These are phyloP conservation scores for Tilletia indica DNA, from an alignment of 1,284 basidiomycete species.

Conservation along the genomic window DNA sequence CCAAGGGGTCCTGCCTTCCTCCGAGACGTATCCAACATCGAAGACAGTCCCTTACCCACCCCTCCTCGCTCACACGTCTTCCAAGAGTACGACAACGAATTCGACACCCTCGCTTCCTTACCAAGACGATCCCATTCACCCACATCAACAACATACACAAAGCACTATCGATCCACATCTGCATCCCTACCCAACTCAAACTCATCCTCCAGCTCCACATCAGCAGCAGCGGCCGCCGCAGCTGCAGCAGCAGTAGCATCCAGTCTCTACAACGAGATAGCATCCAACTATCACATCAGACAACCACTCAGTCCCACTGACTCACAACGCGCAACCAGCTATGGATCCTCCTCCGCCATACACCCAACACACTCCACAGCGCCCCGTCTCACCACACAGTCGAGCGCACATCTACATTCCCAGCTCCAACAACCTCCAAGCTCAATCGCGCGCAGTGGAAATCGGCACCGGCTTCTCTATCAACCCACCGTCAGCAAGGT, in stretches of 20 bases:
- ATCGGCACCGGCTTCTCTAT: neutral
- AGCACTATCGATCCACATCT: neutral
- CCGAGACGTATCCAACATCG: neutral
- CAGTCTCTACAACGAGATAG: neutral
- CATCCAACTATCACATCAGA: conserved; percentile 3
- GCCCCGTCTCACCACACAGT: neutral
- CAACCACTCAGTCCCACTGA: conserved; percentile 14
- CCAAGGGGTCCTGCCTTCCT: neutral
- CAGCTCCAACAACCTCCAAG: neutral
- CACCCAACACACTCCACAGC: neutral
- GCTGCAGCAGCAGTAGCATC: neutral
- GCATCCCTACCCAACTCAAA: neutral
- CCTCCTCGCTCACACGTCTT: conserved; percentile 15
- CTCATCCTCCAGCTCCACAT: neutral
- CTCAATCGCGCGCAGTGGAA: conserved; percentile 1
- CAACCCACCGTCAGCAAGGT: conserved; percentile 11
- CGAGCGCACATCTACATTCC: neutral
- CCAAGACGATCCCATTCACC: neutral
- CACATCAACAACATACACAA: conserved; percentile 6
- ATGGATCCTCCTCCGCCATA: neutral
- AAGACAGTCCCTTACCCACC: conserved; percentile 8
- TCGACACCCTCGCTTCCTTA: conserved; percentile 11
- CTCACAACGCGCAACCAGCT: neutral
- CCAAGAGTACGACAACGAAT: neutral
- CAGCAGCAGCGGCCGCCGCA: too few species aligned